Evolutionary conservation across 495 filamentous ascomycete species (phyloP).

Genomic region (Staphylotrichum tortipilum): DNA sequence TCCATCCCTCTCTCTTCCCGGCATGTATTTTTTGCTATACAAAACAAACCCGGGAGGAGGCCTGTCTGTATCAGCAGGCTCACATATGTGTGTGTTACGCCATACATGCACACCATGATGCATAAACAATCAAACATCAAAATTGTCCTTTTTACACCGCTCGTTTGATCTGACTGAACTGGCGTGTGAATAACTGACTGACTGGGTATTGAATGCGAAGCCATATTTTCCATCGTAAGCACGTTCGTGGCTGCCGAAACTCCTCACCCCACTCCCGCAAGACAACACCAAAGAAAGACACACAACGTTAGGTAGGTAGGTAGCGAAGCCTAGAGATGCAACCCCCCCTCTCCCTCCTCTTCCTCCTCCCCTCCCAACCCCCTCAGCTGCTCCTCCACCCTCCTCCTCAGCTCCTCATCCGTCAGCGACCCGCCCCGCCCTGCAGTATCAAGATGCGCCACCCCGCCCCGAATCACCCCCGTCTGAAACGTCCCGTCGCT

Average conservation of each 20-base stretch:
- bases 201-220: background rate
- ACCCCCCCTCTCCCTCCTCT: slow-evolving; percentile 49
- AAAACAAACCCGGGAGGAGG: background rate
- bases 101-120: no score
- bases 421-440: slow-evolving; percentile 12
- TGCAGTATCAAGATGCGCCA: slow-evolving; percentile 26
- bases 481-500: slow-evolving; percentile 49
- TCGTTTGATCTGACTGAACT: no score
- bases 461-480: slow-evolving; percentile 35
- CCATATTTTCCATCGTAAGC: no score
- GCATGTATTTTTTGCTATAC: background rate
- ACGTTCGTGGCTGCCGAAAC: no score
- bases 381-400: slow-evolving; percentile 38
- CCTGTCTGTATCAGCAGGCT: no score
- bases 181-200: no score
- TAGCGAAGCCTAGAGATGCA: slow-evolving; percentile 66
- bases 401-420: slow-evolving; percentile 40
- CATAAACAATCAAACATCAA: background rate
- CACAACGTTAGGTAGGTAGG: no score
- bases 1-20: no score
- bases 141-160: background rate
- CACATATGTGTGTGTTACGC: no score
- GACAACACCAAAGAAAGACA: background rate
- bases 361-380: slow-evolving; percentile 41
- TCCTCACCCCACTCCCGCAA: no score